These are phyloP conservation scores for Cercophora newfieldiana DNA, from an alignment of 495 filamentous ascomycete species.

Conservation along the genomic window DNA sequence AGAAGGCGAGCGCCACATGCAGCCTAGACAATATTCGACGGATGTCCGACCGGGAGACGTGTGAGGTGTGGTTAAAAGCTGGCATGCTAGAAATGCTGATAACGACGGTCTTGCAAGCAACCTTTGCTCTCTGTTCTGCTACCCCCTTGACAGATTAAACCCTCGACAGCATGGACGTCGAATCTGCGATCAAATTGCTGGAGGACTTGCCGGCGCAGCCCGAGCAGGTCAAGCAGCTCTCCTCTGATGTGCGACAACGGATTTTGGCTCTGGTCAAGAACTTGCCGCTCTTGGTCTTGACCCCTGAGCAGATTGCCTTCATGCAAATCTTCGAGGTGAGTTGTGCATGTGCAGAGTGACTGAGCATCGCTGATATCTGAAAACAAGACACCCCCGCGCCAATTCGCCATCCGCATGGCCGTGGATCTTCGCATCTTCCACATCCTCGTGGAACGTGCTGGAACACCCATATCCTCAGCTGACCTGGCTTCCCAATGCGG, in stretches of 20 bases:
- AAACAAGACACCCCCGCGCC: conserved; percentile 7
- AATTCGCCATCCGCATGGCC: conserved; percentile 15
- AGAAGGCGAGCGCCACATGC: not conserved
- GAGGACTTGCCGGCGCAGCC: conserved; percentile 11
- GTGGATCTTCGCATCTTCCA: conserved; percentile 16
- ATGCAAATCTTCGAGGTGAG: conserved; percentile 14
- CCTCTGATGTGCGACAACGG: conserved; percentile 2
- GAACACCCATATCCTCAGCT: not conserved
- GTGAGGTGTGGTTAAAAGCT: not conserved
- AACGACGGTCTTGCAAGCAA: not conserved
- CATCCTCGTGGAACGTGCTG: conserved; percentile 15
- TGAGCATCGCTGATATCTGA: not conserved
- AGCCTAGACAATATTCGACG: not conserved
- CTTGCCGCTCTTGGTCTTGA: not conserved
- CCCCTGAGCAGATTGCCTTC: conserved; percentile 10
- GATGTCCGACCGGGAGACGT: not conserved
- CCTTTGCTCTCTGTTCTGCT: not conserved
- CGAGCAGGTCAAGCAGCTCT: conserved; percentile 11
- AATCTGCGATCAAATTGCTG: not conserved
- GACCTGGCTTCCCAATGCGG: conserved; percentile 4
- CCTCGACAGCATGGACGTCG: not conserved
- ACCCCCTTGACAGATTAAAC: not conserved
- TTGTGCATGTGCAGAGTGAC: not conserved
- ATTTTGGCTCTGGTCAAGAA: conserved; percentile 1
- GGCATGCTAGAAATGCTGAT: not conserved